Evolutionary conservation across 805 yeast genomes (phyloP), one percentile per base, ranked within the genome.

Genomic region (Priceomyces melissophilus): DNA sequence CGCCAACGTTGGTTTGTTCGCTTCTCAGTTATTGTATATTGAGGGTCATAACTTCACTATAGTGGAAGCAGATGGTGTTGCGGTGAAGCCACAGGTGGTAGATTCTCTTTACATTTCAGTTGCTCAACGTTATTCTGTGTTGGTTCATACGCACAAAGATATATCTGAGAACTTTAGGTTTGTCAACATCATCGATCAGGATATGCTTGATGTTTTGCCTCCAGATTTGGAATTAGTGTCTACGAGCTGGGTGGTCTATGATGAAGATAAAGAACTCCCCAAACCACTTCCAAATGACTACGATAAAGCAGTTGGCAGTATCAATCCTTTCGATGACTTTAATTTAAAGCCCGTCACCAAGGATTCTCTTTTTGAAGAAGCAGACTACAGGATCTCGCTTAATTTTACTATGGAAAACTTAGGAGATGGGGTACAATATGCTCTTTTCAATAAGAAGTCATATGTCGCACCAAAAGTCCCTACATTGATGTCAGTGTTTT

Each of bases 361-460:
- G 33, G 52, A 37, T n/a, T 80, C 75, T 42, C 54, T 78, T 25
- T 71, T 65, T 30, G 85, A 76, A 33, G 87, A 84, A 16, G 81
- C 90, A 10, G 95, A 87, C 59, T 71, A 75, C 50, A 71, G 71
- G 42, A 73, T 89, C 54, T 73, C 78, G n/a, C 69, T 93, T 39
- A 81, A 80, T 52, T 90, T 93, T 43, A 60, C 65, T 20, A 89
- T 93, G 97, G 82, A 84, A 61, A 87, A 87, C 72, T 73, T 93
- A 64, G 76, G 74, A 37, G 71, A 88, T 63, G 99, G 99, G 71
- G 73, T 83, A 47, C 89, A 89, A 71, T 93, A 93, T 60, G 98
- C 98, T n/a, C 85, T 91, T 69, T 88, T 91, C 83, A 90, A 91
- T 74, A 84, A 87, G 60, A 72, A 86, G 57, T 77, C 95, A 16